Percentiles rank a stretch among this genome's conserved stretches.
Evolutionary conservation across 2,329 filamentous ascomycete species (phyloP).

Genomic region (Saccharata proteae): DNA sequence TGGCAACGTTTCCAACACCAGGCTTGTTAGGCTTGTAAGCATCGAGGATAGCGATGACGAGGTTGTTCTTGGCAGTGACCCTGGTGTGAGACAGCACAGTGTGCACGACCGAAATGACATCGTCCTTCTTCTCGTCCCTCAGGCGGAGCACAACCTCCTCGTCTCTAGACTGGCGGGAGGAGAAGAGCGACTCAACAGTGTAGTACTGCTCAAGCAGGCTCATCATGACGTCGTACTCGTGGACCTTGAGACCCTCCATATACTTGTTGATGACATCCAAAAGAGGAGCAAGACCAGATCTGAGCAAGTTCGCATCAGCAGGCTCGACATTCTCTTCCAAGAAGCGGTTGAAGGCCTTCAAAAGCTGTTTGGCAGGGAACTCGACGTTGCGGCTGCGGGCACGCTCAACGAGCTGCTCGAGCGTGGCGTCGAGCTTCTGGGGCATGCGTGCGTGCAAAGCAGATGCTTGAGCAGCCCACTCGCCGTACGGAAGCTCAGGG

Average conservation of each 20-base stretch:
- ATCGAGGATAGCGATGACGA: slow-evolving; percentile 82
- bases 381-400: slow-evolving; percentile 66
- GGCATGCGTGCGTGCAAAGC: slow-evolving; percentile 97
- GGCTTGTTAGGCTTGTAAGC: slow-evolving; percentile 94
- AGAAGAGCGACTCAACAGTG: slow-evolving; percentile 77
- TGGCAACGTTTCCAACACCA: slow-evolving; percentile 73
- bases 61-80: slow-evolving; percentile 84
- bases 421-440: slow-evolving; percentile 72
- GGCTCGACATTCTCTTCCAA: slow-evolving; percentile 71
- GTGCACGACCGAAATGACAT: slow-evolving; percentile 72
- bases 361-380: slow-evolving; percentile 81
- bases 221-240: slow-evolving; percentile 76
- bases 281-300: slow-evolving; percentile 61
- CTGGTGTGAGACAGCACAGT: slow-evolving; percentile 89
- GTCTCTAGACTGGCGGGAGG: slow-evolving; percentile 70
- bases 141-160: slow-evolving; percentile 90
- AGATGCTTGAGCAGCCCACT: slow-evolving; percentile 92
- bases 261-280: slow-evolving; percentile 69
- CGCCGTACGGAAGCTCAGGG: slow-evolving; percentile 83
- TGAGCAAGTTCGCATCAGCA: slow-evolving; percentile 61
- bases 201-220: slow-evolving; percentile 71
- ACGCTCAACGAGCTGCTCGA: slow-evolving; percentile 77
- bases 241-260: slow-evolving; percentile 74
- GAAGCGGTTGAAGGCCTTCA: slow-evolving; percentile 78
- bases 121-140: slow-evolving; percentile 92